These are phyloP conservation scores for Saccharomycopsis sp. DNA, from an alignment of 805 yeast species.

Conservation along the genomic window DNA sequence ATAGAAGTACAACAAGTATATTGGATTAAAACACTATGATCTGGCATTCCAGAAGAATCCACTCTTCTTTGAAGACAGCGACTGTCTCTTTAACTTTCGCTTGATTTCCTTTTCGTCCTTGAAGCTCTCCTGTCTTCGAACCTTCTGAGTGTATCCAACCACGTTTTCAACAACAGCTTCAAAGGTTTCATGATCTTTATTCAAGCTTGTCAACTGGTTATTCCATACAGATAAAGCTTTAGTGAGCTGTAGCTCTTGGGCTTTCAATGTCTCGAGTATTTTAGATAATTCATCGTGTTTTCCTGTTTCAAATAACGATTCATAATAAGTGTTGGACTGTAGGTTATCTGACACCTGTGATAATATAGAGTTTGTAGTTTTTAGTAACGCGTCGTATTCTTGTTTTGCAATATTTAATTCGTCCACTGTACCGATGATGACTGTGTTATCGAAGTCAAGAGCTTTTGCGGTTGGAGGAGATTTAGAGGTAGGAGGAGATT, in stretches of 20 bases:
- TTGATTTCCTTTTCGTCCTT: constrained; percentile 29
- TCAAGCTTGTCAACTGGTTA: constrained; percentile 40
- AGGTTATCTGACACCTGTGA: constrained; percentile 20
- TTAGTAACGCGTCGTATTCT: constrained; percentile 25
- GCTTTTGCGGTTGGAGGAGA: no score
- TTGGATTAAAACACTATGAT: no score
- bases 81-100: constrained; percentile 5
- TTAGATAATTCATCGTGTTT: constrained; percentile 31
- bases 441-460: neutral
- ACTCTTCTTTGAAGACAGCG: constrained; percentile 7
- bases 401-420: constrained; percentile 30
- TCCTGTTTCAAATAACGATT: constrained; percentile 33
- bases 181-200: constrained; percentile 65
- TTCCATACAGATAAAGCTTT: constrained; percentile 45
- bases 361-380: constrained; percentile 24
- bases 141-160: constrained; percentile 83
- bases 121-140: constrained; percentile 47
- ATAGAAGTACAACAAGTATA: no score
- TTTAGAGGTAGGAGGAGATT: no score
- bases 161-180: constrained; percentile 85
- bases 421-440: constrained; percentile 23
- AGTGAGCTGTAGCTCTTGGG: constrained; percentile 34
- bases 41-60: constrained; percentile 17
- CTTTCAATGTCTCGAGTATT: constrained; percentile 31
- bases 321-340: constrained; percentile 22